phyloP scores from a whole-genome alignment of 345 rosid species.

The Abelmoschus esculentus region DNA sequence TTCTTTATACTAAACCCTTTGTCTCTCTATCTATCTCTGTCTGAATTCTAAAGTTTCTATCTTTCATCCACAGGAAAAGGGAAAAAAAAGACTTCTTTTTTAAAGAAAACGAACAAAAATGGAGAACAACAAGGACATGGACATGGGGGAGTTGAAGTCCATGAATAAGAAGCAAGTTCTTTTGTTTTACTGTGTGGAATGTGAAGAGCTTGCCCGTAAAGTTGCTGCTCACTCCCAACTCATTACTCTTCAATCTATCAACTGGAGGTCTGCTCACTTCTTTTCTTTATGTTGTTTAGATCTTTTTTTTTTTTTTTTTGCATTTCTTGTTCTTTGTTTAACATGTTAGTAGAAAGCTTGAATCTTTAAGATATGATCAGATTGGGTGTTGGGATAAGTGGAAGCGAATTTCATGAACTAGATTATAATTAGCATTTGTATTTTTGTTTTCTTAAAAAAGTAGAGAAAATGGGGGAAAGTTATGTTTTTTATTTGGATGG shows the following conservation, averaged over 20 bases:
- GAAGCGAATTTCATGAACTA: not conserved
- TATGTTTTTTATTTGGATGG: not conserved
- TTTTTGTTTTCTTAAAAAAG: not conserved
- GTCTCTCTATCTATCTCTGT: not conserved
- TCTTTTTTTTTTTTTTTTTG: not conserved
- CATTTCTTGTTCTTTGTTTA: not conserved
- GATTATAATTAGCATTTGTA: not conserved
- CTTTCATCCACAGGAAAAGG: not conserved
- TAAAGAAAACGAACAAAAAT: no score
- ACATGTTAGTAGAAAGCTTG: not conserved
- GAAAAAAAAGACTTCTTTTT: no score
- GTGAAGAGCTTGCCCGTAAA: conserved; percentile 77
- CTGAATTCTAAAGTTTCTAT: not conserved
- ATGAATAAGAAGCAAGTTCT: conserved; percentile 63
- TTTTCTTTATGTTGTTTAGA: not conserved
- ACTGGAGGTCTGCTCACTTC: conserved; percentile 61
- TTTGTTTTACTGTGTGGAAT: conserved; percentile 82
- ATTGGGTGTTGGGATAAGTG: conserved; percentile 3
- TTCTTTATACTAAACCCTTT: no score
- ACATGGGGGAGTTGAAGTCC: conserved; percentile 11
- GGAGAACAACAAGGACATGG: conserved; percentile 8
- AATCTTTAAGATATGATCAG: not conserved
- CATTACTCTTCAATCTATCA: conserved; percentile 81
- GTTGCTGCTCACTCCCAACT: conserved; percentile 67
- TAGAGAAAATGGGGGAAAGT: not conserved